Evolutionary conservation across 495 filamentous ascomycete species (phyloP).

Genomic region (Apodospora peruviana): DNA sequence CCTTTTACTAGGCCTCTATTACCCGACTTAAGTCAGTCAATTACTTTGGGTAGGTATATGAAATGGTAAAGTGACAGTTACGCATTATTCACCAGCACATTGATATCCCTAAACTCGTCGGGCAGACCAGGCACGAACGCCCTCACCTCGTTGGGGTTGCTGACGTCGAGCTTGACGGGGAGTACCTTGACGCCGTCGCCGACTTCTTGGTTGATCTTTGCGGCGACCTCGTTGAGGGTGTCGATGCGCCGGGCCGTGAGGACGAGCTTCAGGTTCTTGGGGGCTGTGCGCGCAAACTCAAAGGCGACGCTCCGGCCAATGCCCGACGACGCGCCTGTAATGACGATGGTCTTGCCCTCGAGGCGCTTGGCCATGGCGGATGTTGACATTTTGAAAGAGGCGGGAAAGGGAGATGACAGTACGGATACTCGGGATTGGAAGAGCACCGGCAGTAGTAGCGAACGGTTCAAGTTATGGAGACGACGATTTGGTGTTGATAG

Average conservation of each 20-base stretch:
- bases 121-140: constrained; percentile 70
- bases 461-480: not conserved
- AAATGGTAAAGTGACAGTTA: constrained; percentile 40
- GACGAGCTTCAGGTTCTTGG: constrained; percentile 74
- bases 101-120: constrained; percentile 77
- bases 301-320: constrained; percentile 82
- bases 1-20: constrained; percentile 28
- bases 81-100: constrained; percentile 97
- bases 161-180: constrained; percentile 81
- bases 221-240: constrained; percentile 65
- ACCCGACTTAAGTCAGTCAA: not conserved
- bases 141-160: constrained; percentile 68
- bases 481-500: not conserved
- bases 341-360: constrained; percentile 85
- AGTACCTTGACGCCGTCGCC: constrained; percentile 77
- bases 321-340: constrained; percentile 91
- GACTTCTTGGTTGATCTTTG: constrained; percentile 71
- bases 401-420: not conserved
- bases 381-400: constrained; percentile 50
- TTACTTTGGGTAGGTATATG: not conserved
- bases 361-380: constrained; percentile 77
- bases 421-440: not conserved
- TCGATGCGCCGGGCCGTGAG: constrained; percentile 83
- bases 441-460: not conserved
- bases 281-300: constrained; percentile 86